These are phyloP conservation scores for Xylaria sp. DNA, from an alignment of 2,329 filamentous ascomycete genomes.

Conservation along the genomic window DNA sequence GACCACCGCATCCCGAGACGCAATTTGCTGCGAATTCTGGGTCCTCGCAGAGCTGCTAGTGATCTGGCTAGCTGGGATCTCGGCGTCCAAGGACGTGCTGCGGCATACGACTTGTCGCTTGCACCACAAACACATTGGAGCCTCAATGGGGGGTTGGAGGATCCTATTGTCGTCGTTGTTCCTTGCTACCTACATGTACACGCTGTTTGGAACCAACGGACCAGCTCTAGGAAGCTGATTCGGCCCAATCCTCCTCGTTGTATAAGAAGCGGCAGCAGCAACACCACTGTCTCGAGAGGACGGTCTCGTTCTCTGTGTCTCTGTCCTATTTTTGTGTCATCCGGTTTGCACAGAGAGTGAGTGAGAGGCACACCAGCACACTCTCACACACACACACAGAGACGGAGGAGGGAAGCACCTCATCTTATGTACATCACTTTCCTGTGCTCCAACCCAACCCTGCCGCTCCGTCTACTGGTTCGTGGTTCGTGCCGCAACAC, in stretches of 20 bases:
- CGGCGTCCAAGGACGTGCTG: background rate
- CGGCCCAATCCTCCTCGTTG: too few species aligned
- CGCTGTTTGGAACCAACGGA: too few species aligned
- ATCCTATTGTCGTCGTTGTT: background rate
- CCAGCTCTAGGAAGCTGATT: too few species aligned
- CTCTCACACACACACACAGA: background rate
- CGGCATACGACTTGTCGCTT: too few species aligned
- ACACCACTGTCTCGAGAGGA: too few species aligned
- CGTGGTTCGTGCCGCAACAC: conserved; percentile 23
- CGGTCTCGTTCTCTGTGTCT: background rate
- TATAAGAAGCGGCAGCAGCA: too few species aligned
- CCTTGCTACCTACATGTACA: background rate
- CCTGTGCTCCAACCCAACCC: conserved; percentile 9
- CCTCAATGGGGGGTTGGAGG: background rate
- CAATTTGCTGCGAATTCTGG: conserved; percentile 11
- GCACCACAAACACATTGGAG: background rate
- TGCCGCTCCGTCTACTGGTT: conserved; percentile 22
- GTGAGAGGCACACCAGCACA: background rate
- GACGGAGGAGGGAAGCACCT: conserved; percentile 2
- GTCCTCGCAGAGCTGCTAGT: conserved; percentile 2
- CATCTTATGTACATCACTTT: conserved; percentile 8
- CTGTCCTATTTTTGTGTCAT: background rate
- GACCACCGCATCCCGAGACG: conserved; percentile 5
- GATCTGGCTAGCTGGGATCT: background rate
- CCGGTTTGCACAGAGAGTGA: background rate